Base-by-base conservation (phyloP, 108 stramenopile species). In the Tribonema minus region DNA sequence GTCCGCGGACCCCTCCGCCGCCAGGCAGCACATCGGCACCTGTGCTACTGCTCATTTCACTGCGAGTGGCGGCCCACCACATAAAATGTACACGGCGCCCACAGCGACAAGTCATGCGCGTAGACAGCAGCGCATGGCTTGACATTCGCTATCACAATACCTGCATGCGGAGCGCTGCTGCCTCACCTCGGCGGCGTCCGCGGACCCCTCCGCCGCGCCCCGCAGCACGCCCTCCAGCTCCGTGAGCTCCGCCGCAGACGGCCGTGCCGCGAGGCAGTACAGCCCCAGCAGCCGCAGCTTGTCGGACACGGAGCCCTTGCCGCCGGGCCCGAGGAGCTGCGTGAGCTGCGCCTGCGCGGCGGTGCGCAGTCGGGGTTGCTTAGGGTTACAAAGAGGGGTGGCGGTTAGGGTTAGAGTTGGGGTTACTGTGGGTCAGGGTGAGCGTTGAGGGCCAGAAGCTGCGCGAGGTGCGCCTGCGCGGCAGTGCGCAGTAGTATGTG, bases 291-390 rank as follows among this genome's bases (percentile, higher is more conserved):
- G 81, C 31, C 97, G 92, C 1, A 95, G 76, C 85, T 98, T 98
- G 87, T 98, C 97, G 70, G 94, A 87, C 25, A 96, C 84, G 71
- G 91, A 93, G 67, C 95, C 96, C 88, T 95, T 95, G 30, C 80
- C 76, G 37, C 92, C 79, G 77, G 92, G 91, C 5, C 86, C 71
- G 3, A 90, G 88, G 29, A 96, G 82, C 25, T 86, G 88, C 82
- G 92, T 58, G 0, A 98, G 91, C 58, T 90, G 5, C 3, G 61
- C 9, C 9, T 62, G 5, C 7, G 3, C 5, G 5, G 61, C 5
- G 2, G 3, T 33, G 66, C 12, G 64, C 67, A 63, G 36, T 35
- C n/a, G 46, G 15, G 46, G 15, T 15, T 54, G 46, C 46, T n/a
- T n/a, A n/a, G n/a, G n/a, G n/a, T n/a, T n/a, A n/a, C n/a, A n/a